Conservation (phyloP, 1,284 basidiomycete species). For the Rhodofomes roseus region DNA sequence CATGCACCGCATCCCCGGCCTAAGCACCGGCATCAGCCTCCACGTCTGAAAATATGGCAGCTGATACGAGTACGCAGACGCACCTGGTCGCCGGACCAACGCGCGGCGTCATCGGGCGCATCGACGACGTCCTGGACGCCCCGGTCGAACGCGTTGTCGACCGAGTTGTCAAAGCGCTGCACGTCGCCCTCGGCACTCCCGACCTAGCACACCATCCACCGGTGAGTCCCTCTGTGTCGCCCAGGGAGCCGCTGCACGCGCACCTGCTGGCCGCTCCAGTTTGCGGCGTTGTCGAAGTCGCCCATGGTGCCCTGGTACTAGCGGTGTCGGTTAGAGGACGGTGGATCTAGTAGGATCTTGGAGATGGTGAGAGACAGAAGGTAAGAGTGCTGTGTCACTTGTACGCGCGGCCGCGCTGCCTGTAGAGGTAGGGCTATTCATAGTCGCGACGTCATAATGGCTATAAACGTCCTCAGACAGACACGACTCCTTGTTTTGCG, state of each 20-base stretch:
- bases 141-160: background rate
- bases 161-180: background rate
- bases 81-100: background rate
- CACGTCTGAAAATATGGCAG: too few species aligned
- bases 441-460: background rate
- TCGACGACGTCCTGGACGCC: background rate
- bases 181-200: background rate
- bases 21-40: too few species aligned
- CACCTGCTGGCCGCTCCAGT: background rate
- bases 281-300: background rate
- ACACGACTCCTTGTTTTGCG: too few species aligned
- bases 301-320: background rate
- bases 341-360: background rate
- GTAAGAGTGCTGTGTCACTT: background rate
- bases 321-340: background rate
- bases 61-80: background rate
- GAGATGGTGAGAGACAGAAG: background rate
- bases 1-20: background rate
- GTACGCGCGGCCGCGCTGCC: background rate
- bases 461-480: background rate
- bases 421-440: background rate
- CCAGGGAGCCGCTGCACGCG: background rate
- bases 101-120: background rate
- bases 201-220: background rate
- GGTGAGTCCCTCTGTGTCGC: background rate